Percentiles rank a stretch among this genome's conserved stretches.
phyloP scores from a whole-genome alignment of 2,329 filamentous ascomycete genomes.

The Aspergillus spinulosporus region DNA sequence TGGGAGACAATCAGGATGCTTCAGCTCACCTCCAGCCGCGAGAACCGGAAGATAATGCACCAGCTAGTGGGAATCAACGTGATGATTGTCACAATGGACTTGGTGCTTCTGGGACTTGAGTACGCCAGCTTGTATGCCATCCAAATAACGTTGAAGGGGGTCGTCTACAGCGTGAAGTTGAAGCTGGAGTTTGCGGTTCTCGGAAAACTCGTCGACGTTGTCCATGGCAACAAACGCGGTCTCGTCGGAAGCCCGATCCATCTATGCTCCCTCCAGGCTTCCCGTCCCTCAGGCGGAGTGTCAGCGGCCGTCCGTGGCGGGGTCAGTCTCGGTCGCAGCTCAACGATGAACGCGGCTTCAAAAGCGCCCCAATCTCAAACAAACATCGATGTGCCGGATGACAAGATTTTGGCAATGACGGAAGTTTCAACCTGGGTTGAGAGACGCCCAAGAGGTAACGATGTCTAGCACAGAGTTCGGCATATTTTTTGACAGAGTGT shows the following conservation, averaged over 20 bases:
- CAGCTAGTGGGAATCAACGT: conserved; percentile 51
- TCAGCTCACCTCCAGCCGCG: conserved; percentile 32
- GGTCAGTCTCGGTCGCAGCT: conserved; percentile 7
- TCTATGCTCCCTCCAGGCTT: conserved; percentile 23
- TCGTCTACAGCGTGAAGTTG: conserved; percentile 43
- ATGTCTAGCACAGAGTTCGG: neutral
- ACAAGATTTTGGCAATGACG: conserved; percentile 26
- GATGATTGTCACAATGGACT: conserved; percentile 50
- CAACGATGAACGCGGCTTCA: conserved; percentile 6
- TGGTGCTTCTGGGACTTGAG: conserved; percentile 43
- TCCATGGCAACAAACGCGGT: conserved; percentile 31
- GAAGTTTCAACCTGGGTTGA: conserved; percentile 27
- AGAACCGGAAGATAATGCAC: conserved; percentile 40
- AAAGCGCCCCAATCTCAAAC: conserved; percentile 8
- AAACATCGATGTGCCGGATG: conserved; percentile 17
- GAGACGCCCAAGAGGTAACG: conserved; percentile 10
- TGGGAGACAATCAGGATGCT: conserved; percentile 54
- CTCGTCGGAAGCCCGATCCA: conserved; percentile 17
- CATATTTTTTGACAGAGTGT: no score
- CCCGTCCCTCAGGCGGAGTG: conserved; percentile 10
- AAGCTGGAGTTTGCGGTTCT: conserved; percentile 60
- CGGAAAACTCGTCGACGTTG: conserved; percentile 46
- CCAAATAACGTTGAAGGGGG: conserved; percentile 46
- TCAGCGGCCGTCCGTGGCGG: conserved; percentile 8
- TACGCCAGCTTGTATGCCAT: conserved; percentile 44